Evolutionary conservation across 2,329 filamentous ascomycete species (phyloP), one percentile per base, ranked within the genome.

Genomic region (Pseudocercospora cruenta): DNA sequence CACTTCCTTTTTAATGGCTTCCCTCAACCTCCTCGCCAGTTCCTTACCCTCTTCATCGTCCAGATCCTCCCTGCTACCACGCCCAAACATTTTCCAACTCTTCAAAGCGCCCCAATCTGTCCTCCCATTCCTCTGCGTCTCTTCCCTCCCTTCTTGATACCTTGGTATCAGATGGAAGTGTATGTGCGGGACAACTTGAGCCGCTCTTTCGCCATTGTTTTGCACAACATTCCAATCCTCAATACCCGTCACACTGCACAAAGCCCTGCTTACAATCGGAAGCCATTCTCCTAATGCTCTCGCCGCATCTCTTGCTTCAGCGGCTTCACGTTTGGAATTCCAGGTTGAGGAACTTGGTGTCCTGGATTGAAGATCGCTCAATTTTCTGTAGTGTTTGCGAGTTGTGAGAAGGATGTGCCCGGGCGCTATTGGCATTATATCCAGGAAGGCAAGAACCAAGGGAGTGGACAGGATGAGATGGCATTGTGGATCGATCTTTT

Each of bases 211-310:
- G 16, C 94, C 87, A 73, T 97, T 98, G 78, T 98, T 98, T 82
- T 98, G 94, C 63, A 98, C 92, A 31, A 98, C 88, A 79, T 99
- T 99, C 91, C 94, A 98, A 80, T 97, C 94, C 59, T 84, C 84
- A 1, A 92, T 87, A 9, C 89, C 90, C 2, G 90, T 91, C 0
- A 88, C 87, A 60, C 83, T 84, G 33, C 88, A 85, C 43, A 97
- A 84, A 0, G 91, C 91, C 21, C 87, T 82, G 19, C 91, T 91
- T 2, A 97, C 82, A 3, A 94, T 79, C 36, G 92, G 88, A 28
- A 96, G 85, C 82, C 81, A 84, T 70, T 82, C 82, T 4, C 82
- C 82, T 3, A 79, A 57, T 6, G 71, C 76, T 26, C 70, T 69
- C 2, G 76, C 66, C 1, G 72, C 65, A 51, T 71, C 71, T 7